Evolutionary conservation across 495 filamentous ascomycete genomes (phyloP).

Genomic region (Venustampulla echinocandica): DNA sequence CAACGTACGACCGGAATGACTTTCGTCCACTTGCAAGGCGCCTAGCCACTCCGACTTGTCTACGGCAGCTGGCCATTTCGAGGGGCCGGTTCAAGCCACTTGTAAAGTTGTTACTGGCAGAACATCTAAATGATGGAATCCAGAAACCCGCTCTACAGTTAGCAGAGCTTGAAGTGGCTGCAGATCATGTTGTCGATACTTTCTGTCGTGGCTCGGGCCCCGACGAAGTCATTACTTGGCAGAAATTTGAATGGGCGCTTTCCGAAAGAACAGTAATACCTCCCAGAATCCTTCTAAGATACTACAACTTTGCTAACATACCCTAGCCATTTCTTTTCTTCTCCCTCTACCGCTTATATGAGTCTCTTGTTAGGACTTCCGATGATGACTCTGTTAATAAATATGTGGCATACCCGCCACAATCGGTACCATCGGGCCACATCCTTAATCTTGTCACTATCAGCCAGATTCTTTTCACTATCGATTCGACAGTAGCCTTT

Average conservation of each 20-base stretch:
- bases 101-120: neutral
- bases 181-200: neutral
- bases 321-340: neutral
- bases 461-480: neutral
- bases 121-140: neutral
- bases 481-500: neutral
- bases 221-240: neutral
- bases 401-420: neutral
- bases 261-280: neutral
- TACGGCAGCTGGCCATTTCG: conserved; percentile 1
- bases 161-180: neutral
- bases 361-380: neutral
- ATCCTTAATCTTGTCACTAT: neutral
- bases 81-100: neutral
- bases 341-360: neutral
- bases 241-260: neutral
- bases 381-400: neutral
- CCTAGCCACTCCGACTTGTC: neutral
- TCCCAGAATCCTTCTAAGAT: neutral
- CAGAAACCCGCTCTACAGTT: neutral
- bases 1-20: neutral
- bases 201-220: neutral
- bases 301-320: neutral
- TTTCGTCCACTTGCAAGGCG: neutral
- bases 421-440: neutral